Evolutionary conservation across 2,329 filamentous ascomycete species (phyloP).

Genomic region (Pseudogymnoascus sp.): DNA sequence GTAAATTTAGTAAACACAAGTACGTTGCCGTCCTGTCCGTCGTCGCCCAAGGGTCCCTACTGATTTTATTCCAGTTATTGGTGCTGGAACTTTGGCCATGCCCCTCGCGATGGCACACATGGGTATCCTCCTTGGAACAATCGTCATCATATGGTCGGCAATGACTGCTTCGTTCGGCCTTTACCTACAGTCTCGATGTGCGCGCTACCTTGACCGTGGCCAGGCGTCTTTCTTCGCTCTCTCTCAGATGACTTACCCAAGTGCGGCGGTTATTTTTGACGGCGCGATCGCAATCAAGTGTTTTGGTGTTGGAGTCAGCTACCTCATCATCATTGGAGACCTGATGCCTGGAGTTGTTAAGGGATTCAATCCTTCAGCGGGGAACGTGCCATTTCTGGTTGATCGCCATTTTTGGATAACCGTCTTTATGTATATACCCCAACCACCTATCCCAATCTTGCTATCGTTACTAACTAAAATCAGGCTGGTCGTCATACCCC

Average conservation of each 20-base stretch:
- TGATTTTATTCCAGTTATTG: conserved; percentile 59
- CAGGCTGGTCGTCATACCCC: conserved; percentile 83
- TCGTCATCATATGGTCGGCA: conserved; percentile 88
- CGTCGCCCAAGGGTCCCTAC: conserved; percentile 17
- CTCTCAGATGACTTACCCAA: conserved; percentile 93
- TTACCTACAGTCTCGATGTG: conserved; percentile 89
- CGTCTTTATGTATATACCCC: conserved; percentile 68
- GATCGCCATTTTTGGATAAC: conserved; percentile 98
- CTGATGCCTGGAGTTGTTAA: conserved; percentile 90
- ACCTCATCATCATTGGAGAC: conserved; percentile 97
- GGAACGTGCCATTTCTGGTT: conserved; percentile 64
- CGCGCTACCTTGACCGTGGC: conserved; percentile 85
- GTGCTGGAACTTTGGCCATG: conserved; percentile 90
- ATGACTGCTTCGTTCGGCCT: conserved; percentile 84
- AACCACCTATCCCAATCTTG: background rate
- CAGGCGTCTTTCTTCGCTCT: conserved; percentile 91
- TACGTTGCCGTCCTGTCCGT: conserved; percentile 37
- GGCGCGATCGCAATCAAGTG: conserved; percentile 95
- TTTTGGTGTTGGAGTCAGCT: conserved; percentile 94
- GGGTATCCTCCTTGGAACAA: conserved; percentile 76
- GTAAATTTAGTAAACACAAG: conserved; percentile 96
- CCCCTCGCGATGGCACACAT: conserved; percentile 93
- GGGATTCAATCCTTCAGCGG: conserved; percentile 64
- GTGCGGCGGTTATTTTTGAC: conserved; percentile 91
- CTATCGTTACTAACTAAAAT: conserved; percentile 15